These are phyloP conservation scores for Aureobasidium sp. DNA, from an alignment of 2,329 filamentous ascomycete species.

Conservation along the genomic window DNA sequence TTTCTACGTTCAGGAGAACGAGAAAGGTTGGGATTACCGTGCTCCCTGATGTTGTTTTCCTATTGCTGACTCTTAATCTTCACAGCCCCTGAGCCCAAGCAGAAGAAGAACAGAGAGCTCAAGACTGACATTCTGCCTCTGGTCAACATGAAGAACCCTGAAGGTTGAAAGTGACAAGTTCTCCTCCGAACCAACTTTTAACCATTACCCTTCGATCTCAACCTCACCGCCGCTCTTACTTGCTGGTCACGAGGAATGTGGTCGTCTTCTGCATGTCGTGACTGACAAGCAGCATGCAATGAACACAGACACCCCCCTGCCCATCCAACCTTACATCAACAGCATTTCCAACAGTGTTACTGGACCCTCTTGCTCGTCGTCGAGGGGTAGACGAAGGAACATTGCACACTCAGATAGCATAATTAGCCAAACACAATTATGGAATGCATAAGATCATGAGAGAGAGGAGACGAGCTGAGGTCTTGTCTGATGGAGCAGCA, in stretches of 20 bases:
- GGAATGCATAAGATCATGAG: neutral
- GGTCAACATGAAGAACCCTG: constrained; percentile 15
- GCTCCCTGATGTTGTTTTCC: neutral
- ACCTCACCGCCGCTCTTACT: neutral
- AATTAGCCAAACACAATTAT: neutral
- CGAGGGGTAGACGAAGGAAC: neutral
- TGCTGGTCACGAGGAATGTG: neutral
- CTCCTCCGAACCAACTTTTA: neutral
- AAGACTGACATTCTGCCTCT: constrained; percentile 52
- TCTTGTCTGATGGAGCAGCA: neutral
- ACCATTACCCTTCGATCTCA: neutral
- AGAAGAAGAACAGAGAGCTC: constrained; percentile 57
- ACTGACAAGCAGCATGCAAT: neutral
- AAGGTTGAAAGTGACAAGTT: constrained; percentile 7
- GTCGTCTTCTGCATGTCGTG: neutral
- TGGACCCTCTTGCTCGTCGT: too few relatives aligned
- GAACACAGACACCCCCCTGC: neutral
- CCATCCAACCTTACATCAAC: neutral
- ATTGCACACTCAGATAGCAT: neutral
- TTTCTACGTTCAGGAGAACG: constrained; percentile 98
- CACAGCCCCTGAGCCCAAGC: constrained; percentile 55
- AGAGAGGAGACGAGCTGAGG: neutral
- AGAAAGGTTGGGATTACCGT: constrained; percentile 54
- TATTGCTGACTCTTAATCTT: neutral
- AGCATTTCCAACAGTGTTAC: neutral